Conservation (phyloP, 2,329 filamentous ascomycete species). For the Fusarium multiceps region DNA sequence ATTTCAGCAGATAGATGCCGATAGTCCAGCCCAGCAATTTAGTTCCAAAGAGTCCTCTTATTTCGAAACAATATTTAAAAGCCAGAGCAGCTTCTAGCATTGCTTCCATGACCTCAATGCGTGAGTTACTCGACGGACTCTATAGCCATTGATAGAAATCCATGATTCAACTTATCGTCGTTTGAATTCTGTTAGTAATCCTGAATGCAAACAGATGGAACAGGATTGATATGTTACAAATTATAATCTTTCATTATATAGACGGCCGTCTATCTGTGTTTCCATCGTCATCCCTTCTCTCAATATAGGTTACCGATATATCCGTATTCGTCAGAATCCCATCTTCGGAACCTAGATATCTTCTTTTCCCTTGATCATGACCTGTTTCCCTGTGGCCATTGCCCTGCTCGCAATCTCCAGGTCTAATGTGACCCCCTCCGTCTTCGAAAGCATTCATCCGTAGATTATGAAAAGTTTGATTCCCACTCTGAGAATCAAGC, state of each 20-base stretch:
- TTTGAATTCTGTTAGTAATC: background rate
- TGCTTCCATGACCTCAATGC: too few species aligned
- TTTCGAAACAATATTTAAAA: too few species aligned
- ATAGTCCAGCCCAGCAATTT: too few species aligned
- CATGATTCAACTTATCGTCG: too few species aligned
- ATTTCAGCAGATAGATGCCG: too few species aligned
- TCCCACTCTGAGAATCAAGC: background rate
- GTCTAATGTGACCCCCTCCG: rapidly evolving
- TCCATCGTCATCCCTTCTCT: background rate
- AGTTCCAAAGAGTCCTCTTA: too few species aligned
- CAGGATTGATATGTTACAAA: background rate
- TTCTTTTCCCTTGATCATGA: background rate
- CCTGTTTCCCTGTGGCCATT: rapidly evolving
- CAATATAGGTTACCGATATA: conserved; percentile 14
- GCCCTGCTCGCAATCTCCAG: rapidly evolving
- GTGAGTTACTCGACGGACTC: too few species aligned
- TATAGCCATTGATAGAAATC: too few species aligned
- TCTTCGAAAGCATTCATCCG: background rate
- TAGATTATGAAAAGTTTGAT: background rate
- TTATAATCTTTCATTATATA: background rate
- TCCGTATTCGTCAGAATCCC: background rate
- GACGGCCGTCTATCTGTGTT: background rate
- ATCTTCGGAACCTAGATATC: background rate
- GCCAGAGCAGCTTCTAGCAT: too few species aligned
- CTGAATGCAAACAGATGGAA: too few species aligned